Percentiles rank a stretch among this genome's conserved stretches.
These are phyloP conservation scores for Aspergillus sp. DNA, from an alignment of 2,329 filamentous ascomycete species.

Conservation along the genomic window DNA sequence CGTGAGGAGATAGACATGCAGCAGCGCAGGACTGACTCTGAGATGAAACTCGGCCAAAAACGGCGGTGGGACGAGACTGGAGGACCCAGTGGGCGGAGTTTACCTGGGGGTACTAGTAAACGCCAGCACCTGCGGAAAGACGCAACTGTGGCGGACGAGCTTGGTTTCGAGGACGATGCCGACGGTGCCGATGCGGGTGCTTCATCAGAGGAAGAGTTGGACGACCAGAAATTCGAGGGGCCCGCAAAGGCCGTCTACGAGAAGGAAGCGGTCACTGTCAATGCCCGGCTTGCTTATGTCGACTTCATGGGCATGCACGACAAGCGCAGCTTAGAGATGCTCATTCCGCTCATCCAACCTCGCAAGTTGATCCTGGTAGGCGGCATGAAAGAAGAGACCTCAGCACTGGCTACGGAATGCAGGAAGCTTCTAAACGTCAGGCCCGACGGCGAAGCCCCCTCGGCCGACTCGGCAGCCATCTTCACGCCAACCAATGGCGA, in stretches of 20 bases:
- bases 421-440: slow-evolving; percentile 52
- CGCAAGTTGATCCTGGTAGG: slow-evolving; percentile 90
- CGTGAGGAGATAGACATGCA: slow-evolving; percentile 65
- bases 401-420: slow-evolving; percentile 69
- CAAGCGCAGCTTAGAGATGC: slow-evolving; percentile 84
- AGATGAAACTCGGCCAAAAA: slow-evolving; percentile 74
- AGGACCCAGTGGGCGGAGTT: slow-evolving; percentile 30
- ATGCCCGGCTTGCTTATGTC: slow-evolving; percentile 72
- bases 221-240: slow-evolving; percentile 45
- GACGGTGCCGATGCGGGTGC: slow-evolving; percentile 53
- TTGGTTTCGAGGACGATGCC: slow-evolving; percentile 40
- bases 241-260: slow-evolving; percentile 67
- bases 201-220: slow-evolving; percentile 45
- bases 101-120: slow-evolving; percentile 47
- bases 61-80: slow-evolving; percentile 78
- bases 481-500: slow-evolving; percentile 71
- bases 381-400: slow-evolving; percentile 69
- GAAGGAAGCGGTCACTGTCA: slow-evolving; percentile 55
- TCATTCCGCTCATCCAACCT: slow-evolving; percentile 87
- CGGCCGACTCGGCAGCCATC: slow-evolving; percentile 56
- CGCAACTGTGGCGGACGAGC: slow-evolving; percentile 42
- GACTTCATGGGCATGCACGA: slow-evolving; percentile 92
- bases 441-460: slow-evolving; percentile 21
- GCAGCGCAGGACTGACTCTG: slow-evolving; percentile 43
- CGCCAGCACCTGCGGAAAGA: slow-evolving; percentile 42